Evolutionary conservation across 805 yeast species (phyloP).

Genomic region (Helenozyma baotianmanensis): DNA sequence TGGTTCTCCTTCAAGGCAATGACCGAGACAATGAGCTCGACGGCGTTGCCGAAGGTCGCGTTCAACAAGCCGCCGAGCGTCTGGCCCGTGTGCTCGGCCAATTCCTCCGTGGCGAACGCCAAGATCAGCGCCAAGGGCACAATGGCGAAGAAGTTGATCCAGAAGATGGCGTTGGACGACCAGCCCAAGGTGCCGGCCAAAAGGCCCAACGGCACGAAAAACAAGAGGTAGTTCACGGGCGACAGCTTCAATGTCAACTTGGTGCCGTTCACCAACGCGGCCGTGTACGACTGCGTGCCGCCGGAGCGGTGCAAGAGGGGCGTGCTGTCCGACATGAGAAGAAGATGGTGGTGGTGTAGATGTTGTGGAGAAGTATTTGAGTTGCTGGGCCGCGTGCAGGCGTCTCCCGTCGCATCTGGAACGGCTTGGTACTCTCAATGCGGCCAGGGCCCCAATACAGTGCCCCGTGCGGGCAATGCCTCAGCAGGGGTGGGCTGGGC

Average conservation of each 20-base stretch:
- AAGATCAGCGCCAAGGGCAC: slow-evolving; percentile 87
- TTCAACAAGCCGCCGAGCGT: slow-evolving; percentile 91
- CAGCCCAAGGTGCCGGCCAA: slow-evolving; percentile 59
- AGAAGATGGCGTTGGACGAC: slow-evolving; percentile 54
- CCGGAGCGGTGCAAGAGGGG: slow-evolving; percentile 12
- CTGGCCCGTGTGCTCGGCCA: slow-evolving; percentile 83
- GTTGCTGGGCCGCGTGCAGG: too few relatives aligned
- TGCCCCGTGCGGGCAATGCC: too few relatives aligned
- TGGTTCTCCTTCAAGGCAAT: slow-evolving; percentile 85
- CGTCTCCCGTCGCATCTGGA: too few relatives aligned
- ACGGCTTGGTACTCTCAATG: too few relatives aligned
- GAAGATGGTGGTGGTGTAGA: neutral
- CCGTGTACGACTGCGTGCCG: slow-evolving; percentile 2
- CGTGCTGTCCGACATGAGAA: slow-evolving; percentile 11
- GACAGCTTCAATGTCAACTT: slow-evolving; percentile 45
- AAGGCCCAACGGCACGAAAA: slow-evolving; percentile 88
- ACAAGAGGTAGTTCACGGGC: slow-evolving; percentile 68
- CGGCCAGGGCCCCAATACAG: too few relatives aligned
- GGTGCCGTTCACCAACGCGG: slow-evolving; percentile 6
- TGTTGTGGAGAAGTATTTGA: neutral
- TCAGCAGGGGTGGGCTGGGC: too few relatives aligned
- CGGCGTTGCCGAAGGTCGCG: slow-evolving; percentile 98
- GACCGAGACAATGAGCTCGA: slow-evolving; percentile 89
- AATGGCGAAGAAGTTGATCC: slow-evolving; percentile 81
- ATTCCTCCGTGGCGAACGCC: slow-evolving; percentile 90